Percentiles rank a stretch among this genome's conserved stretches.
These are phyloP conservation scores for Leccinum variicolor DNA, from an alignment of 768 basidiomycete species.

Conservation along the genomic window DNA sequence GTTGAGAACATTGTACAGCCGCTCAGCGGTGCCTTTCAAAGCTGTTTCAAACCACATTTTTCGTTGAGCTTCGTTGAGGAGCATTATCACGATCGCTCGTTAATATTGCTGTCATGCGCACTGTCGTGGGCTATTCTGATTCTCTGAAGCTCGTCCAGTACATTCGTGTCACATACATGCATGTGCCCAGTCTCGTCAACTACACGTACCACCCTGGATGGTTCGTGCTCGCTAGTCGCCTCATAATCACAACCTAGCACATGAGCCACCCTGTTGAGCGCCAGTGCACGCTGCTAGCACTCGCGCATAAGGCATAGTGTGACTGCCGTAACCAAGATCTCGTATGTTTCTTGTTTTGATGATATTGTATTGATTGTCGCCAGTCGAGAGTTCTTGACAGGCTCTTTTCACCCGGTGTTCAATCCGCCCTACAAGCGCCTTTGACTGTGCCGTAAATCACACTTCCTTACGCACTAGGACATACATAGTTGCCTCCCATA, in stretches of 20 bases:
- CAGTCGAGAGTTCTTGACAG: no score
- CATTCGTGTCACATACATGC: not conserved
- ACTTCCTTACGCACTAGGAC: no score
- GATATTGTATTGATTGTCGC: not conserved
- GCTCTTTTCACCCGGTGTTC: no score
- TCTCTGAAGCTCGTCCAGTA: not conserved
- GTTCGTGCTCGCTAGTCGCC: not conserved
- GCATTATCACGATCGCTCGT: not conserved
- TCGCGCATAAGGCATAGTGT: not conserved
- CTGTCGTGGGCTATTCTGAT: not conserved
- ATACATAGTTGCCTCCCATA: not conserved
- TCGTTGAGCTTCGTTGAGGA: not conserved
- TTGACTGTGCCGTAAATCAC: no score
- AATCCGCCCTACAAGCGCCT: no score
- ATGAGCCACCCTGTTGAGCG: not conserved
- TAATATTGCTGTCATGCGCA: not conserved
- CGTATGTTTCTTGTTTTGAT: not conserved
- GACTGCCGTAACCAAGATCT: not conserved
- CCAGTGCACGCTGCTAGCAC: not conserved
- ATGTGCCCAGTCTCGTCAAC: not conserved
- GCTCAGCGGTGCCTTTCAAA: not conserved
- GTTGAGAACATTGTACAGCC: not conserved
- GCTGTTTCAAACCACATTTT: not conserved
- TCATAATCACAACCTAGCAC: not conserved
- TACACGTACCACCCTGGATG: not conserved